Conservation (phyloP, 2,329 filamentous ascomycete species). For the Diaporthe australafricana region DNA sequence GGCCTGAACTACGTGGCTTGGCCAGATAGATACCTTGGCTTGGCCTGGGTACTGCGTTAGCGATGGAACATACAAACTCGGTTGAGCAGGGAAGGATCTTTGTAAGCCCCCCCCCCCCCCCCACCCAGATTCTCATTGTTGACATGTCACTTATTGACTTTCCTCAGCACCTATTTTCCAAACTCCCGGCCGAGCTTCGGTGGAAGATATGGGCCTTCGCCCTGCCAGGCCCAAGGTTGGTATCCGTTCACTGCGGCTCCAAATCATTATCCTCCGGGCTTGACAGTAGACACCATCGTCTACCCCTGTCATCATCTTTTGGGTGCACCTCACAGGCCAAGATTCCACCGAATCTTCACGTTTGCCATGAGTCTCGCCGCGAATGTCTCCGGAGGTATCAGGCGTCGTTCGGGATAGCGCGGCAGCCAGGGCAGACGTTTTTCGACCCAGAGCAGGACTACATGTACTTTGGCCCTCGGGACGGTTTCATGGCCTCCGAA, state of each 20-base stretch:
- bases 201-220: conserved; percentile 61
- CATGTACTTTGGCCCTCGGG: conserved; percentile 60
- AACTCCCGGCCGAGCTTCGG: conserved; percentile 59
- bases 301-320: conserved; percentile 36
- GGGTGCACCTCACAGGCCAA: conserved; percentile 56
- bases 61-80: conserved; percentile 5
- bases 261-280: conserved; percentile 38
- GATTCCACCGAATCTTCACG: conserved; percentile 58
- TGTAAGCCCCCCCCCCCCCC: conserved; percentile 28
- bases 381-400: conserved; percentile 56
- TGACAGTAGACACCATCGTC: not conserved
- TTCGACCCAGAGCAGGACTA: conserved; percentile 56
- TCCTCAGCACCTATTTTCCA: conserved; percentile 53
- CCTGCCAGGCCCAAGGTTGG: conserved; percentile 55
- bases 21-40: conserved; percentile 10
- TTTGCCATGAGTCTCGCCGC: conserved; percentile 58
- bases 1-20: conserved; percentile 5
- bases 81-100: conserved; percentile 26
- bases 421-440: conserved; percentile 54
- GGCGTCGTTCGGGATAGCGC: conserved; percentile 55
- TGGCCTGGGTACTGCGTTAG: not conserved
- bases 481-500: conserved; percentile 58
- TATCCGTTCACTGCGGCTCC: conserved; percentile 55
- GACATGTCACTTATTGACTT: conserved; percentile 18
- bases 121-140: not conserved